Evolutionary conservation across 306 rosid genomes (phyloP), one percentile per base, ranked within the genome.

Genomic region (Cercis canadensis): DNA sequence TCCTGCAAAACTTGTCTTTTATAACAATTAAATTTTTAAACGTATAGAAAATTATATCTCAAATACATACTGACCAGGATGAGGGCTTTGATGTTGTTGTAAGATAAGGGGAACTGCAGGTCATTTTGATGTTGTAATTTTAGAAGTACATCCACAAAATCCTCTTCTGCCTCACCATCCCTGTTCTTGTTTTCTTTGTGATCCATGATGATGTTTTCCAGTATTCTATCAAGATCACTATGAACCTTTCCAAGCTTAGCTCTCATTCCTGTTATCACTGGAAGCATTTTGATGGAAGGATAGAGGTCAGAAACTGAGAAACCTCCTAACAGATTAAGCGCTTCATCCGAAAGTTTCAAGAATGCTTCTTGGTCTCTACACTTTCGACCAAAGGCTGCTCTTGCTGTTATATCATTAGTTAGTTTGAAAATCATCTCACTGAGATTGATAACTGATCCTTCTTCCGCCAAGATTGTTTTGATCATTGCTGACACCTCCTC

Each of bases 371-470:
- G 52, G 33, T 34, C 46, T 24, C 29, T 24, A 41, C 32, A 39
- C 36, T 4, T 47, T 4, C 8, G 36, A 19, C 70, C 63, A 52
- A 73, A 24, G 5, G 62, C 29, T 40, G 77, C 70, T 21, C 63
- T 55, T 7, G 77, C 55, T 36, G 19, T 54, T 10, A 52, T 14
- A 18, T 18, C 11, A 16, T 62, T 61, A 15, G 56, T 8, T 9
- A 62, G 18, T 9, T 51, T 10, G 6, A 13, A 16, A 36, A 73
- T 5, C 5, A 10, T 6, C 17, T 39, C 16, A 44, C 43, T 32
- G 8, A 76, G 75, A 50, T 76, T 69, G n/a, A 52, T 5, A 17
- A 59, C 9, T 2, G 65, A 56, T 6, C 80, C 80, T 19, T 61
- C 57, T 7, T 59, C 12, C 0, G 15, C 57, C 15, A 10, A 15